Conservation (phyloP, 192 early-diverging fungal genomes). For the Coemansia sp. region DNA sequence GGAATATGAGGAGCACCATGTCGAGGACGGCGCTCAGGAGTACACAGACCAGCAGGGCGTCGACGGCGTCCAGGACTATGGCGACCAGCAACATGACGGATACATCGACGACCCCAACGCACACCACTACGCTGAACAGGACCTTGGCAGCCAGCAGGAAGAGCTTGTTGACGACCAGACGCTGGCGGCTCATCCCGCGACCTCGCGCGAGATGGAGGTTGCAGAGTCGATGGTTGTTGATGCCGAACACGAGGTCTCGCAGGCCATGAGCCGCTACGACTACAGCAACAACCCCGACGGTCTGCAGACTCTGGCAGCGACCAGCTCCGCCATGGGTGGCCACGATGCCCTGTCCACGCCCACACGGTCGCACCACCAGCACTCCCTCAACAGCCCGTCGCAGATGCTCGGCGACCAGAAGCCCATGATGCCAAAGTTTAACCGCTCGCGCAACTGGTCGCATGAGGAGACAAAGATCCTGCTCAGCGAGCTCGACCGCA, state of each 20-base stretch:
- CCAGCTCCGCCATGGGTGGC: slow-evolving; percentile 48
- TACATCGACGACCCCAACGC: slow-evolving; percentile 32
- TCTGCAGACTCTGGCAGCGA: slow-evolving; percentile 55
- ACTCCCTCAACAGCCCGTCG: slow-evolving; percentile 24
- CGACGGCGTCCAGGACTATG: slow-evolving; percentile 24
- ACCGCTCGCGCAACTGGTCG: slow-evolving; percentile 58
- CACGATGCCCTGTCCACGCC: slow-evolving; percentile 30
- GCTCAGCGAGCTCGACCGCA: slow-evolving; percentile 53
- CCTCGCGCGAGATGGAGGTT: slow-evolving; percentile 49
- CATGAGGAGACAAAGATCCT: slow-evolving; percentile 53
- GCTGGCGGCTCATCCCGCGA: slow-evolving; percentile 47
- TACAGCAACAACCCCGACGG: slow-evolving; percentile 43
- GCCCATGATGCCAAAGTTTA: slow-evolving; percentile 58
- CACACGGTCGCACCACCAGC: slow-evolving; percentile 16
- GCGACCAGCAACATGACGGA: slow-evolving; percentile 21
- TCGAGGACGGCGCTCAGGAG: slow-evolving; percentile 10
- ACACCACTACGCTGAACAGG: slow-evolving; percentile 34
- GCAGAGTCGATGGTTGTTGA: slow-evolving; percentile 46
- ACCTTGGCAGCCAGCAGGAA: slow-evolving; percentile 17
- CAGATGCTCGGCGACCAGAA: slow-evolving; percentile 41
- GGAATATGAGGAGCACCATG: slow-evolving; percentile 36
- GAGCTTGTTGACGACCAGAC: slow-evolving; percentile 48
- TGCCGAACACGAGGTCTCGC: slow-evolving; percentile 40
- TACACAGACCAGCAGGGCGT: slow-evolving; percentile 12
- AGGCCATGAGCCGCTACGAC: slow-evolving; percentile 48